Conservation (phyloP, 106 monocot species). For the Alisma plantagoaquatica region DNA sequence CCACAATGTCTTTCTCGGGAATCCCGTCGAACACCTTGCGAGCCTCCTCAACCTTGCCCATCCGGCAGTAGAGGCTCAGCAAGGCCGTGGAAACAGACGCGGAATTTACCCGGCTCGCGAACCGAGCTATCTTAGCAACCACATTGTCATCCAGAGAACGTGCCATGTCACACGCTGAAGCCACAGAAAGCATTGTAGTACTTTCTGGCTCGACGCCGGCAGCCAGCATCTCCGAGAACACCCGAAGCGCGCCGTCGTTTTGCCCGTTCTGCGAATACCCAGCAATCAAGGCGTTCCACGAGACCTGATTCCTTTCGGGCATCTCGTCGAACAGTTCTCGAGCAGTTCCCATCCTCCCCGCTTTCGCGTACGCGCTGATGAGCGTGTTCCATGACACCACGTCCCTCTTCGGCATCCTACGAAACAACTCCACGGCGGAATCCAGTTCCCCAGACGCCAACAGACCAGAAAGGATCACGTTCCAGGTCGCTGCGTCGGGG, state of each 20-base stretch:
- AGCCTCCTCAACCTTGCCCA: conserved; percentile 30
- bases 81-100: conserved; percentile 42
- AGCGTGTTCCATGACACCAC: conserved; percentile 30
- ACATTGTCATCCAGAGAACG: conserved; percentile 4
- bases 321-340: conserved; percentile 22
- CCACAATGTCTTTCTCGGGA: conserved; percentile 36
- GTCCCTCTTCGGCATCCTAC: conserved; percentile 24
- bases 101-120: conserved; percentile 10
- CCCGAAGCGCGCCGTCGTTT: conserved; percentile 13
- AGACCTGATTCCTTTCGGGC: conserved; percentile 26
- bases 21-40: conserved; percentile 27
- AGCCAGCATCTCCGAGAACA: conserved; percentile 35
- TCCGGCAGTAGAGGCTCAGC: conserved; percentile 32
- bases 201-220: conserved; percentile 16
- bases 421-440: conserved; percentile 14
- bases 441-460: conserved; percentile 8
- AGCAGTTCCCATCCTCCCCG: conserved; percentile 12
- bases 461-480: conserved; percentile 26
- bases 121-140: conserved; percentile 19
- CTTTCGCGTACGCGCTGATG: conserved; percentile 21
- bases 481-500: conserved; percentile 36
- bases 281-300: conserved; percentile 40
- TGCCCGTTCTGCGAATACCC: conserved; percentile 31
- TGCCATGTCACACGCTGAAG: conserved; percentile 17
- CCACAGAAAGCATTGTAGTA: conserved; percentile 19